A percentile compares a stretch with the other conserved stretches of the same genome.
phyloP scores from a whole-genome alignment of 495 filamentous ascomycete genomes.

The Podospora pseudopauciseta region DNA sequence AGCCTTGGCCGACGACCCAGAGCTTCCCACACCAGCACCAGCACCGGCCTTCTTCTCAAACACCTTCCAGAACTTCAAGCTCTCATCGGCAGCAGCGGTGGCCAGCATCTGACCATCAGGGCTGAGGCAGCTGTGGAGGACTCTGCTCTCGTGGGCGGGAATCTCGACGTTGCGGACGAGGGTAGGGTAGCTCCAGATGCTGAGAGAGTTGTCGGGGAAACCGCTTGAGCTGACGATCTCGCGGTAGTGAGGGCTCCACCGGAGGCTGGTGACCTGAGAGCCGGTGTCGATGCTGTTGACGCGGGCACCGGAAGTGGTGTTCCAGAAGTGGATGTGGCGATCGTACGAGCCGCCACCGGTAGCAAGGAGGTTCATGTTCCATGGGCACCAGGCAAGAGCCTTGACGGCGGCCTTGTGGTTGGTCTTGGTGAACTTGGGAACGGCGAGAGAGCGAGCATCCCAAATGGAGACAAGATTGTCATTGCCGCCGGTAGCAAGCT shows the following conservation, averaged over 20 bases:
- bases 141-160: conserved; percentile 95
- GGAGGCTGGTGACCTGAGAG: conserved; percentile 89
- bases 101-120: conserved; percentile 97
- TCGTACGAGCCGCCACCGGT: conserved; percentile 96
- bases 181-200: conserved; percentile 97
- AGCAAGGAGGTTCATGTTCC: conserved; percentile 94
- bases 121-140: conserved; percentile 90
- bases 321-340: conserved; percentile 99
- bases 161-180: conserved; percentile 97
- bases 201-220: conserved; percentile 97
- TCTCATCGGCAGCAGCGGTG: conserved; percentile 92
- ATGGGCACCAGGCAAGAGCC: conserved; percentile 97
- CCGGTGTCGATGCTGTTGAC: conserved; percentile 99
- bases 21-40: conserved; percentile 54
- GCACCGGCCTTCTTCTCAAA: conserved; percentile 95
- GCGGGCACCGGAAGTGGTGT: conserved; percentile 91
- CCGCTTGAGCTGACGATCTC: conserved; percentile 97
- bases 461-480: conserved; percentile 99
- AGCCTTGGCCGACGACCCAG: conserved; percentile 51
- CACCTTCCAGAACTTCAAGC: conserved; percentile 99
- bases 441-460: conserved; percentile 88
- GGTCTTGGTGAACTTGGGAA: conserved; percentile 98
- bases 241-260: conserved; percentile 94
- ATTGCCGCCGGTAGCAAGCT: conserved; percentile 95
- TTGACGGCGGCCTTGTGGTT: conserved; percentile 99